A percentile compares a stretch with the other conserved stretches of the same genome.
Evolutionary conservation across 768 basidiomycete genomes (phyloP).

Genomic region (Phylloporus rhodoxanthus): DNA sequence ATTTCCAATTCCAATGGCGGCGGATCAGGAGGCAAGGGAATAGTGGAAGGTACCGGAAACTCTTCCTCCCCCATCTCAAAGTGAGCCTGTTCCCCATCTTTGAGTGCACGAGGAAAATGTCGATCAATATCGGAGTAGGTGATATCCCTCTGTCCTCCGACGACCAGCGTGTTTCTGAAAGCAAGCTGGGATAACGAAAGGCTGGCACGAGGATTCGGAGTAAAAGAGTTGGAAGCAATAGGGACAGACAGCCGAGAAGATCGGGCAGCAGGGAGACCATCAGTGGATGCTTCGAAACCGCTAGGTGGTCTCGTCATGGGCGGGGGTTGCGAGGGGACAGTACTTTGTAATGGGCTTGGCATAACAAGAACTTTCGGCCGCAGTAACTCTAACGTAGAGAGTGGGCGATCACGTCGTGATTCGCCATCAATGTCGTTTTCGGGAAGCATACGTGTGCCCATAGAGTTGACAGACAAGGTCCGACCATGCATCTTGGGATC

Average conservation of each 20-base stretch:
- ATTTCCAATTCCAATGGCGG: slow-evolving; percentile 29
- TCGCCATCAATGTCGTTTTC: slow-evolving; percentile 44
- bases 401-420: slow-evolving; percentile 45
- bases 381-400: slow-evolving; percentile 73
- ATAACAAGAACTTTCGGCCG: slow-evolving; percentile 91
- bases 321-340: slow-evolving; percentile 30
- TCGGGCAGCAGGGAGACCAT: slow-evolving; percentile 71
- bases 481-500: slow-evolving; percentile 74
- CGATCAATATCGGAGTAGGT: slow-evolving; percentile 55
- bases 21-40: slow-evolving; percentile 28
- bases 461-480: slow-evolving; percentile 57
- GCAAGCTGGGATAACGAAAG: slow-evolving; percentile 77
- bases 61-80: slow-evolving; percentile 40
- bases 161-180: slow-evolving; percentile 74
- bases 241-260: slow-evolving; percentile 44
- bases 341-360: slow-evolving; percentile 78
- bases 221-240: slow-evolving; percentile 59
- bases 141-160: slow-evolving; percentile 61
- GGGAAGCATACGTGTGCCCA: slow-evolving; percentile 58
- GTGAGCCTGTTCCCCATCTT: slow-evolving; percentile 75
- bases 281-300: slow-evolving; percentile 58
- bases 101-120: slow-evolving; percentile 61
- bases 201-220: slow-evolving; percentile 68
- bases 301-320: slow-evolving; percentile 37
- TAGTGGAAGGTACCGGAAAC: slow-evolving; percentile 27